A percentile compares a stretch with the other conserved stretches of the same genome.
Evolutionary conservation across 345 rosid species (phyloP).

Genomic region (Ceriops tagal): DNA sequence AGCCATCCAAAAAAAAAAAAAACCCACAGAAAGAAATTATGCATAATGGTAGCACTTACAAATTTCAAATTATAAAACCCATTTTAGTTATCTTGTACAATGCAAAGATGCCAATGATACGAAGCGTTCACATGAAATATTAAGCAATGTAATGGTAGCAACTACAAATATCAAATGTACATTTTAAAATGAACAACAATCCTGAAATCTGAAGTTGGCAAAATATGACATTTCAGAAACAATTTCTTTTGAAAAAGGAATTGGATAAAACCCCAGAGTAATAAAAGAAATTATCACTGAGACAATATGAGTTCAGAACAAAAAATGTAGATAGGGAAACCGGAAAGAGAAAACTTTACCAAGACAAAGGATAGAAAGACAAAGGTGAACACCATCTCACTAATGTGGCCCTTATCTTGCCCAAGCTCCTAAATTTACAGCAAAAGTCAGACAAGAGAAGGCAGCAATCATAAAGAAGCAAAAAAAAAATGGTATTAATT

Average conservation of each 20-base stretch:
- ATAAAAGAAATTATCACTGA: no score
- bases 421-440: conserved; percentile 74
- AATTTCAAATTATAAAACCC: no score
- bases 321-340: not conserved
- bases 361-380: conserved; percentile 65
- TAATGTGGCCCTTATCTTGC: conserved; percentile 85
- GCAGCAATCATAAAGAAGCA: not conserved
- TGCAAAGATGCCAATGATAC: no score
- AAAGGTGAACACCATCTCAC: conserved; percentile 71
- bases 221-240: not conserved
- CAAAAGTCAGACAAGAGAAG: conserved; percentile 11
- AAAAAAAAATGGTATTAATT: not conserved
- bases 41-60: no score
- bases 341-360: conserved; percentile 44
- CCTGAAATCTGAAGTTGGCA: not conserved
- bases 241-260: not conserved
- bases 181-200: not conserved
- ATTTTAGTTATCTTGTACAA: no score
- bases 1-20: no score
- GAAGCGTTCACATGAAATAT: not conserved
- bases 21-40: no score
- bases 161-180: not conserved
- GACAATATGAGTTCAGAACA: no score
- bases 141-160: not conserved
- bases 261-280: not conserved